Evolutionary conservation across 2,329 filamentous ascomycete genomes (phyloP).

Genomic region (Xylariales sp.): DNA sequence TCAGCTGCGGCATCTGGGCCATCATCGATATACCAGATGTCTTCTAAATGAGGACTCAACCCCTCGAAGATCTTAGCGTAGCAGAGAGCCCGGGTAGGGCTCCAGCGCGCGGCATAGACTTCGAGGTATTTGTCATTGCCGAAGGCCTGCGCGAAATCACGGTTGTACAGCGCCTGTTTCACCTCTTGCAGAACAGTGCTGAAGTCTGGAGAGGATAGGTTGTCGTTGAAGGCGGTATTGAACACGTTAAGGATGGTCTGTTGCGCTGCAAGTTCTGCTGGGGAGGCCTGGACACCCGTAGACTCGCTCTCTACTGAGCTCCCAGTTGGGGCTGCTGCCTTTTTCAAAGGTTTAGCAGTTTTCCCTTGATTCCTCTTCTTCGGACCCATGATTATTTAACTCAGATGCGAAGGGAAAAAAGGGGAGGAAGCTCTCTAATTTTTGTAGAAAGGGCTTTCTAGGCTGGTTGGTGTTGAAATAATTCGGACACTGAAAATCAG

Average conservation of each 20-base stretch:
- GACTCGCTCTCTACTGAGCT: background rate
- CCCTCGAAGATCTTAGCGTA: conserved; percentile 59
- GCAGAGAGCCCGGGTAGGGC: conserved; percentile 76
- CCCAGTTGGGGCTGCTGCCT: too few relatives aligned
- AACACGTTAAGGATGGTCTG: conserved; percentile 74
- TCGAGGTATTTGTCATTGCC: conserved; percentile 65
- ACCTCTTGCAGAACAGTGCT: conserved; percentile 67
- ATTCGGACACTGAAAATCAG: too few relatives aligned
- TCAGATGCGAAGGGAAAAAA: too few relatives aligned
- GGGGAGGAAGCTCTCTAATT: too few relatives aligned
- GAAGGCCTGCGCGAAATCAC: conserved; percentile 82
- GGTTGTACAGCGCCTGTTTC: conserved; percentile 79
- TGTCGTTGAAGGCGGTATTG: conserved; percentile 53
- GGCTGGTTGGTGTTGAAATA: too few relatives aligned
- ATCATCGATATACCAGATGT: conserved; percentile 15
- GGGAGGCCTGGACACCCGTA: background rate
- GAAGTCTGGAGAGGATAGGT: conserved; percentile 43
- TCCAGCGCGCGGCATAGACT: conserved; percentile 88
- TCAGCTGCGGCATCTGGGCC: background rate
- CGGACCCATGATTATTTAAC: too few relatives aligned
- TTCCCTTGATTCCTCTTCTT: too few relatives aligned
- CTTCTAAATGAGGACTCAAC: conserved; percentile 29
- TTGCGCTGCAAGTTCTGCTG: conserved; percentile 35
- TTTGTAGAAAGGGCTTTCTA: too few relatives aligned
- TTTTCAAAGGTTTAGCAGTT: too few relatives aligned